Evolutionary conservation across 2,329 filamentous ascomycete genomes (phyloP), one percentile per base, ranked within the genome.

Genomic region (Periconia sp.): DNA sequence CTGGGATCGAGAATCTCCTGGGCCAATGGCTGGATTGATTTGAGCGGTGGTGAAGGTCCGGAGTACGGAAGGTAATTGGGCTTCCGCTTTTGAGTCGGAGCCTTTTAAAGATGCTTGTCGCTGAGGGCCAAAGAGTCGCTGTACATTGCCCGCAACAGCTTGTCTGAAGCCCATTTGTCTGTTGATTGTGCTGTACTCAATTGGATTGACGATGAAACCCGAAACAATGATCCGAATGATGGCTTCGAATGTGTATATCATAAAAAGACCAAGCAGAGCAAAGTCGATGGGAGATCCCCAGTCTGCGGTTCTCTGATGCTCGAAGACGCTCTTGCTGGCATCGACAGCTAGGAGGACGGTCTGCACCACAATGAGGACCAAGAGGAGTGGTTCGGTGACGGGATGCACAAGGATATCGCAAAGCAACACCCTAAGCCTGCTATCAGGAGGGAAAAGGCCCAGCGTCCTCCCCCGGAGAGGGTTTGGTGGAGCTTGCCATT

Each of bases 111-210:
- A 88, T 34, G 80, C 82, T 43, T 88, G 85, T 28, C 88, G 81
- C 56, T 95, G 84, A 2, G 90, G 87, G n/a, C 87, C 84, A 65
- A 97, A 95, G 17, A 96, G 78, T 16, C 83, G 80, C 47, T 84
- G 83, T 46, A 89, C 88, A 70, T 92, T 92, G 48, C 89, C 85
- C 29, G 83, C 75, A 15, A 96, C 75, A 9, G 87, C 88, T 52
- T 86, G 84, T 38, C 83, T 84, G 7, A 96, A 72, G 9, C 91
- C 89, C 22, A 86, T 78, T 52, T 86, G 82, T 39, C 89, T 83
- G 68, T 95, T 88, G 49, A 95, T 88, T 4, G 91, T 95, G 69
- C 89, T 96, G 69, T 96, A 96, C 65, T 96, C 92, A 7, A 84
- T 76, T 2, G 94, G 88, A 64, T 99, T 99, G 54, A 95, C 77